Base-by-base conservation (phyloP, 2,329 filamentous ascomycete species). In the Podosphaera leucotricha region DNA sequence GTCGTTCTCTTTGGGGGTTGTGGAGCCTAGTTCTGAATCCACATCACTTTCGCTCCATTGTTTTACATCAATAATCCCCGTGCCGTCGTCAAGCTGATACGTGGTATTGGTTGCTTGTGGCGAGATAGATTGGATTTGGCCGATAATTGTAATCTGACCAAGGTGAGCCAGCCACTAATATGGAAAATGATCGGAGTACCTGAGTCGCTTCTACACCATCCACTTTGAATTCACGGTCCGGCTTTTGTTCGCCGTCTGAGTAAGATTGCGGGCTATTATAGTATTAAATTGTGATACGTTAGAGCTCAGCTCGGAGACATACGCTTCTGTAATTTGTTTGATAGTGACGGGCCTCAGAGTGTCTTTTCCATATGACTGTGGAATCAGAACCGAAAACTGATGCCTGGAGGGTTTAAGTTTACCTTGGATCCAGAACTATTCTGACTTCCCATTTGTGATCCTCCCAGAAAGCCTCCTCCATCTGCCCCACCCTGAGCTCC, bases 41-140 rank as follows among this genome's bases (percentile, higher is more conserved):
- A 59, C 60, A 55, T 61, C 60, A 5, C 61, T 59, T 30, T 69
- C 66, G 46, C 81, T 68, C 80, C 81, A 92, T 60, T 80, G 77
- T 66, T 90, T 92, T 52, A 84, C 86, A 62, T 98, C 92, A 54
- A 94, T 78, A 48, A 77, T 70, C 47, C 84, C 86, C 1, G 92
- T 98, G 59, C 90, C 90, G 62, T 98, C 90, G 63, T 98, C 90
- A 54, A 98, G 67, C 56, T 78, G 81, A 70, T 92, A 92, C 39
- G 83, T 93, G 52, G 85, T 76, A 64, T 93, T 92, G 52, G 87
- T 94, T 36, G 79, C 72, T 64, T 92, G 84, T n/a, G 72, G 71
- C 57, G 75, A 80, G 62, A 94, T 76, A 62, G 77, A 77, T 59
- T 85, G 83, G 54, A 98, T 77, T 67, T 94, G 87, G 43, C 83